Base-by-base conservation (phyloP, 257 asterid genomes). In the Primulina tabacum region DNA sequence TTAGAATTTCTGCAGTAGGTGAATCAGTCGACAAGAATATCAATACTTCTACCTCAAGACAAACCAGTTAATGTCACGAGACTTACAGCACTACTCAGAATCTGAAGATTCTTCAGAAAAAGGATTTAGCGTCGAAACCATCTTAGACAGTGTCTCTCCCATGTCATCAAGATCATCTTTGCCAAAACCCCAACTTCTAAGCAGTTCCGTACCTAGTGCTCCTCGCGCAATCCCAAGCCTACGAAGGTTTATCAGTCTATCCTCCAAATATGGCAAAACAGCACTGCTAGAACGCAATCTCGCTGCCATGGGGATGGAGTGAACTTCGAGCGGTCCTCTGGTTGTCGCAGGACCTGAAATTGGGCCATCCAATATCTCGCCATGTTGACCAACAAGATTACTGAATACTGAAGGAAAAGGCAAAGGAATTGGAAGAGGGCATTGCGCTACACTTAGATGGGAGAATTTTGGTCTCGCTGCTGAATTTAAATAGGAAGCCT, bases 401-500 rank as follows among this genome's bases (percentile, higher is more conserved):
- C 90, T 78, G 60, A 93, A 89, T 79, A 93, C 81, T 18, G 89
- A 79, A 65, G 99, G 99, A 75, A 87, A 93, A 29, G 99, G 96
- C 74, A 93, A 70, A 5, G 97, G 99, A 71, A 93, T 81, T 0
- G 99, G 97, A 65, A 93, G 96, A 70, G 99, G 99, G 34, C 87
- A 85, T 18, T 82, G 83, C 43, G 97, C 77, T 66, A 83, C 79
- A 6, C 96, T 83, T 40, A 93, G 84, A 80, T 90, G 89, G 32
- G 89, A 86, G 82, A 93, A 93, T 70, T 75, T 82, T 1, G 97
- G 99, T 66, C 81, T 84, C 55, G 60, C 62, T 7, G 56, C 68
- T 52, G 92, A 80, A 2, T 74, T 76, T 17, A 72, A 69, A 59
- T 86, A 90, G 6, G 95, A 93, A 60, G 82, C 67, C 37, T 86